A percentile compares a stretch with the other conserved stretches of the same genome.
These are phyloP conservation scores for Linnemannia elongata DNA, from an alignment of 192 early-diverging fungal species.

Conservation along the genomic window DNA sequence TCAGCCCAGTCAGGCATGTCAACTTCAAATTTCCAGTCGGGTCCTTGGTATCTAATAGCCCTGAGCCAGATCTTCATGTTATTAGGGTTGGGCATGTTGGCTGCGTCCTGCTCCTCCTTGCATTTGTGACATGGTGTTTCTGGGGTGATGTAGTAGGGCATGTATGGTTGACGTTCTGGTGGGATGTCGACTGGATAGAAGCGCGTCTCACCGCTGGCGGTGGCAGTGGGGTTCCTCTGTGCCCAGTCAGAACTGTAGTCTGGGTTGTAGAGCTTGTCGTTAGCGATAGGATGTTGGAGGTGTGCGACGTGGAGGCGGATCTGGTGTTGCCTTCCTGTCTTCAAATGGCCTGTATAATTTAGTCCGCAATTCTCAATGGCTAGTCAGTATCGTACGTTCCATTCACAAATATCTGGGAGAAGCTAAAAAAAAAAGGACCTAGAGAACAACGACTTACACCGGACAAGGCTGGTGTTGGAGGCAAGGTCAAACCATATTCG, in stretches of 20 bases:
- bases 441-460: constrained; percentile 18
- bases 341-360: constrained; percentile 18
- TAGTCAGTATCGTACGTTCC: too few relatives aligned
- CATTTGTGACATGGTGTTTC: constrained; percentile 51
- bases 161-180: constrained; percentile 42
- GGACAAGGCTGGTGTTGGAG: constrained; percentile 38
- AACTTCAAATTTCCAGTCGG: constrained; percentile 50
- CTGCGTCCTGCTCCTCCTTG: constrained; percentile 19
- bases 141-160: constrained; percentile 40
- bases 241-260: constrained; percentile 10
- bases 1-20: constrained; percentile 55
- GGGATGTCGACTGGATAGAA: constrained; percentile 46
- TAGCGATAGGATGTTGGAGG: constrained; percentile 38
- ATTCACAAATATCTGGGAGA: background rate
- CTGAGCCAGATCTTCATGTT: constrained; percentile 55
- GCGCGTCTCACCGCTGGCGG: constrained; percentile 30
- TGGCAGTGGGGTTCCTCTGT: background rate
- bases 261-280: constrained; percentile 48
- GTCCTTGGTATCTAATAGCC: constrained; percentile 49
- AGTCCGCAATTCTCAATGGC: background rate
- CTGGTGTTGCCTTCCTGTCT: constrained; percentile 50
- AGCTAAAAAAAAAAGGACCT: background rate
- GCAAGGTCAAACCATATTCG: constrained; percentile 37
- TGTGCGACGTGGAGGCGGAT: constrained; percentile 50
- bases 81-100: constrained; percentile 30